These are phyloP conservation scores for Ramalina intermedia DNA, from an alignment of 495 filamentous ascomycete genomes.

Conservation along the genomic window DNA sequence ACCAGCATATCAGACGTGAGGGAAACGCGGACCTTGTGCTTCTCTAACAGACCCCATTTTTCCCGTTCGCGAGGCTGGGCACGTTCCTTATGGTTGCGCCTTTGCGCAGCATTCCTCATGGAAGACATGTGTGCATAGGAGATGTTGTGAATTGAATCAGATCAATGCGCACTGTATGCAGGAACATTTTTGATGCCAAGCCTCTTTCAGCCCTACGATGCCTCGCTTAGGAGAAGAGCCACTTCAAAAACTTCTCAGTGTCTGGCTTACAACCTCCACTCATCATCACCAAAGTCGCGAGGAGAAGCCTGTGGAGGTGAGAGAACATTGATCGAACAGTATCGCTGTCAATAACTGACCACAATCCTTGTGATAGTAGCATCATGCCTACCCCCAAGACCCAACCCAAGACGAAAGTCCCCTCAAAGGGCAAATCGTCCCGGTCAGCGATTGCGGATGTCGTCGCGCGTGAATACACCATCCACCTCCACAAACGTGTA, in stretches of 20 bases:
- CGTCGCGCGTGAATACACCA: conserved; percentile 98
- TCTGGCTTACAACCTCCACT: too few species aligned
- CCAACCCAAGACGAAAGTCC: conserved; percentile 7
- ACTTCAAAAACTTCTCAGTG: too few species aligned
- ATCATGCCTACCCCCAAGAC: conserved; percentile 15
- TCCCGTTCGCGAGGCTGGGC: conserved; percentile 69
- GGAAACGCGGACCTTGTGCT: conserved; percentile 51
- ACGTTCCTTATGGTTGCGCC: conserved; percentile 71
- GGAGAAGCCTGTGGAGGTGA: too few species aligned
- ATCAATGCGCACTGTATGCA: too few species aligned
- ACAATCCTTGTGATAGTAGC: neutral
- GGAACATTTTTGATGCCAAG: neutral
- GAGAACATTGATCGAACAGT: too few species aligned
- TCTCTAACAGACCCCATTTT: conserved; percentile 76
- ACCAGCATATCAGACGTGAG: neutral
- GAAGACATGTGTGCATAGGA: conserved; percentile 48
- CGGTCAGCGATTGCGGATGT: conserved; percentile 96
- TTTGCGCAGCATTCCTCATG: conserved; percentile 65
- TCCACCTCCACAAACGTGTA: conserved; percentile 99
- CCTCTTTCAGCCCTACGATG: neutral
- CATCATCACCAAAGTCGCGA: too few species aligned
- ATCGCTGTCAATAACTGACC: too few species aligned
- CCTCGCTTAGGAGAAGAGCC: neutral
- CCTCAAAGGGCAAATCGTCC: conserved; percentile 10
- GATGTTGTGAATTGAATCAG: neutral